Base-by-base conservation (phyloP, 441 rosid species). In the Hura crepitans region DNA sequence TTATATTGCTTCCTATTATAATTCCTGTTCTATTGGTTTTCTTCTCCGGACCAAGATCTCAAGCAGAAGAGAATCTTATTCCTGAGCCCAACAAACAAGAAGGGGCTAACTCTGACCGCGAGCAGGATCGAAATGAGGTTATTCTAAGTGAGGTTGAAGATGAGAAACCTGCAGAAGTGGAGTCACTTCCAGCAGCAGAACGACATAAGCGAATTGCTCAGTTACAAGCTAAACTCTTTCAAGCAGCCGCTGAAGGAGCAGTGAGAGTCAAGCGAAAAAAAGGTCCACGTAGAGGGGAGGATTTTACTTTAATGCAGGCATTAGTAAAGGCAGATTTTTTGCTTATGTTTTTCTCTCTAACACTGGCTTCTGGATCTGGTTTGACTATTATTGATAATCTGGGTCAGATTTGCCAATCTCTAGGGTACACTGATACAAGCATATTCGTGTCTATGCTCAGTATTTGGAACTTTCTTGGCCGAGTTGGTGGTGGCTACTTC, bases 401-500 rank as follows among this genome's bases (percentile, higher is more conserved):
- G 66, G 99, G 98, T 66, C 99, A 95, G 89, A 85, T 90, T 89
- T 85, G 95, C 78, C 88, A 89, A 71, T 95, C 99, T 85, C 82
- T 96, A 25, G 96, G 97, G 31, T 88, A 89, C 60, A 77, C 85
- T 67, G 85, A 89, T 78, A 72, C 96, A 22, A 92, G 87, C 70
- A 90, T 93, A 51, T 90, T 87, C 74, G 96, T 93, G 49, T 96
- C 97, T 56, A 81, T 96, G 97, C 87, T 96, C 75, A 96, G 98
- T 80, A 88, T 96, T 78, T 96, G 97, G 96, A 96, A 96, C 85
- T 96, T 96, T 77, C 96, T 96, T 65, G 97, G 99, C 33, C 91
- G 98, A 7, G 71, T 96, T 62, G 96, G 93, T 1, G 97, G 98
- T 5, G 99, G 99, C 74, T 91, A 87, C 80, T 89, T 93, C 75